phyloP scores from a whole-genome alignment of 139 green algal genomes.

The Axilococcus clingmanii region DNA sequence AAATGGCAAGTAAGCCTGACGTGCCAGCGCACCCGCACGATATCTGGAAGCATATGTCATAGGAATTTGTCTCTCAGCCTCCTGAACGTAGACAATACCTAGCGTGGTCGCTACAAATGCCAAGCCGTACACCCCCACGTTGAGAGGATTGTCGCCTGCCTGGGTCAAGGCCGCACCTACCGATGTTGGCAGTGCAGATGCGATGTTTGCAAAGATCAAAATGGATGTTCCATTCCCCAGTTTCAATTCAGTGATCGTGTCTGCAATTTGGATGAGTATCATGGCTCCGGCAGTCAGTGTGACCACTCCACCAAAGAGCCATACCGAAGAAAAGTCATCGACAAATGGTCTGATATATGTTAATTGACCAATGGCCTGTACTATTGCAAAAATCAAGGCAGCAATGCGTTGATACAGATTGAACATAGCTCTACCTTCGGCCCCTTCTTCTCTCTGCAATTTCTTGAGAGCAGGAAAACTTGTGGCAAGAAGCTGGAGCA shows the following conservation, averaged over 20 bases:
- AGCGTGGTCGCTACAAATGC: slow-evolving; percentile 88
- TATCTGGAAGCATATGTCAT: slow-evolving; percentile 91
- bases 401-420: slow-evolving; percentile 84
- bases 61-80: slow-evolving; percentile 94
- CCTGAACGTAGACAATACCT: slow-evolving; percentile 96
- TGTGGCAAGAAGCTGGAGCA: slow-evolving; percentile 80
- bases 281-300: slow-evolving; percentile 79
- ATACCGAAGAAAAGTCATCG: slow-evolving; percentile 68
- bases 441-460: slow-evolving; percentile 93
- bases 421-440: slow-evolving; percentile 66
- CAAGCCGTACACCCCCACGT: slow-evolving; percentile 60
- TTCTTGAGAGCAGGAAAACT: slow-evolving; percentile 87
- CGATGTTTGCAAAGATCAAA: slow-evolving; percentile 97
- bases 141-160: slow-evolving; percentile 10
- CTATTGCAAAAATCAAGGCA: slow-evolving; percentile 79
- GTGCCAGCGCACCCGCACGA: slow-evolving; percentile 49
- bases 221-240: slow-evolving; percentile 96
- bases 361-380: slow-evolving; percentile 82
- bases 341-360: slow-evolving; percentile 84
- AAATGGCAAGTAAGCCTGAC: slow-evolving; percentile 93
- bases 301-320: slow-evolving; percentile 54
- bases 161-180: slow-evolving; percentile 51
- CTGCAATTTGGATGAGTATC: slow-evolving; percentile 67
- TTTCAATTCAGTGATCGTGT: slow-evolving; percentile 92
- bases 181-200: slow-evolving; percentile 71